Conservation (phyloP, 768 basidiomycete species). For the Tricholomella constricta region DNA sequence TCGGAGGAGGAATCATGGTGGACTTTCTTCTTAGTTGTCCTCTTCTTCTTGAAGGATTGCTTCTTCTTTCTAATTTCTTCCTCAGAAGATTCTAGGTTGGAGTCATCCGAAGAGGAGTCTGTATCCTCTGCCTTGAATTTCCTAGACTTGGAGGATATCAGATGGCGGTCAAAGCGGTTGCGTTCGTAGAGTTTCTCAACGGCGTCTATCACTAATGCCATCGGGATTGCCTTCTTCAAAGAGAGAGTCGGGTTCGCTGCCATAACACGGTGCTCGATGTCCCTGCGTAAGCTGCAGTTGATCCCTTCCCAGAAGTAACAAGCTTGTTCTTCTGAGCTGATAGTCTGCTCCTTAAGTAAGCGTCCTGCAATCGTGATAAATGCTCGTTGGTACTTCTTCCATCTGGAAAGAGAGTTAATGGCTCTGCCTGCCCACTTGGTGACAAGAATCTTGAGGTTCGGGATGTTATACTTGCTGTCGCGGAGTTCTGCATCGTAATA, state of each 20-base stretch:
- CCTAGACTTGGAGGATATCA: background rate
- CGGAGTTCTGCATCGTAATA: background rate
- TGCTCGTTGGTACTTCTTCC: background rate
- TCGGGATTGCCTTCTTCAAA: background rate
- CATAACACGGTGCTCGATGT: background rate
- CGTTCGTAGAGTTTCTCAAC: background rate
- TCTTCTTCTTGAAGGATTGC: background rate
- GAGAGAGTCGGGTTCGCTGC: background rate
- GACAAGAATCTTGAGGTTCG: background rate
- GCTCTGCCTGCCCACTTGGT: background rate
- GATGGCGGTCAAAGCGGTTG: background rate
- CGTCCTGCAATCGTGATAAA: background rate
- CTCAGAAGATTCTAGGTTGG: background rate
- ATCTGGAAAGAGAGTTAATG: background rate
- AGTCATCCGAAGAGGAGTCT: no score
- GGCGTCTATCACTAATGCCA: background rate
- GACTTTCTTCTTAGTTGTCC: background rate
- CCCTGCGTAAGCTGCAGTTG: background rate
- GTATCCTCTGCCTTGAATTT: background rate
- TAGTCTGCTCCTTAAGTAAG: background rate
- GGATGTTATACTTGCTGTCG: background rate
- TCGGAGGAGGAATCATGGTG: no score
- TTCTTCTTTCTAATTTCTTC: background rate
- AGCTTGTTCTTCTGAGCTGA: background rate
- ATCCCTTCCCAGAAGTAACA: background rate